phyloP scores from a whole-genome alignment of 139 green algal species.

The Asterochloris sp. region DNA sequence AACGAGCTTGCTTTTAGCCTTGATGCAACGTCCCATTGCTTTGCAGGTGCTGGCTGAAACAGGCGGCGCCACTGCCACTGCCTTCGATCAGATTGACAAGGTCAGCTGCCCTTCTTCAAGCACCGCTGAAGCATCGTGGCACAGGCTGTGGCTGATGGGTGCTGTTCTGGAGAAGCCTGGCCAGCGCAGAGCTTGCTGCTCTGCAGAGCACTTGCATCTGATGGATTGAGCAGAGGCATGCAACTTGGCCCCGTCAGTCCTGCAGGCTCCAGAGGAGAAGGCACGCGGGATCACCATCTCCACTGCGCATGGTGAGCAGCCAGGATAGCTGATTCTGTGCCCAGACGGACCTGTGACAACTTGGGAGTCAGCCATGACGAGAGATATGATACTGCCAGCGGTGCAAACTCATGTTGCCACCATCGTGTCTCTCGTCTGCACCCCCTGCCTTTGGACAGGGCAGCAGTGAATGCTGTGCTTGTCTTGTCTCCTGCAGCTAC shows the following conservation, averaged over 20 bases:
- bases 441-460: no score
- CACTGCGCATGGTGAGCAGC: constrained; percentile 78
- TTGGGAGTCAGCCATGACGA: no score
- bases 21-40: background rate
- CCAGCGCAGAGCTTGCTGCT: background rate
- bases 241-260: background rate
- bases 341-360: no score
- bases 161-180: background rate
- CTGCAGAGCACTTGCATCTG: background rate
- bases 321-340: background rate
- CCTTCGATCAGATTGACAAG: constrained; percentile 99
- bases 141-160: background rate
- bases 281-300: constrained; percentile 99
- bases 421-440: no score
- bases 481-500: no score
- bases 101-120: constrained; percentile 21
- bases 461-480: no score
- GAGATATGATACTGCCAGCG: no score
- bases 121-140: background rate
- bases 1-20: background rate
- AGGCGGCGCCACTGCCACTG: constrained; percentile 69
- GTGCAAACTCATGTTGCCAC: no score
- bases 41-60: constrained; percentile 84
- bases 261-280: constrained; percentile 95
- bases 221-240: no score